phyloP scores from a whole-genome alignment of 2,329 filamentous ascomycete species.

The Blastomyces gilchristii region DNA sequence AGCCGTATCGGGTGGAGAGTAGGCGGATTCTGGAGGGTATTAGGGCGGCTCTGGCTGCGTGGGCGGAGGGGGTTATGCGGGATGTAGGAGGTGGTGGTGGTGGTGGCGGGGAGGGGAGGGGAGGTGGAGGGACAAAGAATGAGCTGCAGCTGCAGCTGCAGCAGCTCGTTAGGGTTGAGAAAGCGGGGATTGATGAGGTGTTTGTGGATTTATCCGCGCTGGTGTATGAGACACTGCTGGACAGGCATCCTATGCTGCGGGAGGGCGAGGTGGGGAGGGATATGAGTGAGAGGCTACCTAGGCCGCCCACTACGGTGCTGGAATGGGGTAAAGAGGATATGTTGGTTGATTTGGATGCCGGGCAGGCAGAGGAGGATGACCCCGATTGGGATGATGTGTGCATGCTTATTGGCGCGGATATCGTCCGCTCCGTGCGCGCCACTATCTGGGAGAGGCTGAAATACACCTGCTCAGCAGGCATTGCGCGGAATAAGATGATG shows the following conservation, averaged over 20 bases:
- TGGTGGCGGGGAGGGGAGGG: constrained; percentile 11
- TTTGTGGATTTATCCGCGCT: constrained; percentile 86
- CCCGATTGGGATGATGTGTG: constrained; percentile 95
- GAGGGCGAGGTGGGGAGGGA: constrained; percentile 42
- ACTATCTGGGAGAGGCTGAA: constrained; percentile 58
- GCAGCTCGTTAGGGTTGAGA: constrained; percentile 58
- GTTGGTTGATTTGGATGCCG: constrained; percentile 65
- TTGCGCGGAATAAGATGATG: constrained; percentile 88
- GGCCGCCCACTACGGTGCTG: constrained; percentile 60
- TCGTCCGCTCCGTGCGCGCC: constrained; percentile 64
- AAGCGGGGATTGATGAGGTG: constrained; percentile 90
- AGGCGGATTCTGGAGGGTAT: constrained; percentile 70
- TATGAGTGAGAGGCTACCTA: constrained; percentile 58
- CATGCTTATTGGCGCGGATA: constrained; percentile 77
- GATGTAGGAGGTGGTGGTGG: constrained; percentile 37
- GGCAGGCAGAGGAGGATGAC: constrained; percentile 63
- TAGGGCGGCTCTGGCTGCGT: constrained; percentile 57
- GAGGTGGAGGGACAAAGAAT: constrained; percentile 7
- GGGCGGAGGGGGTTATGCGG: constrained; percentile 52
- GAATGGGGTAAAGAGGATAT: constrained; percentile 71
- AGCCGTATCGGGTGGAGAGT: constrained; percentile 80
- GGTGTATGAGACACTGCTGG: constrained; percentile 62
- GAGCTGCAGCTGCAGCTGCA: constrained; percentile 14
- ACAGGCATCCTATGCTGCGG: constrained; percentile 63
- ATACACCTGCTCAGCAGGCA: constrained; percentile 86